Conservation (phyloP, 108 stramenopile species). For the Seminavis robusta region DNA sequence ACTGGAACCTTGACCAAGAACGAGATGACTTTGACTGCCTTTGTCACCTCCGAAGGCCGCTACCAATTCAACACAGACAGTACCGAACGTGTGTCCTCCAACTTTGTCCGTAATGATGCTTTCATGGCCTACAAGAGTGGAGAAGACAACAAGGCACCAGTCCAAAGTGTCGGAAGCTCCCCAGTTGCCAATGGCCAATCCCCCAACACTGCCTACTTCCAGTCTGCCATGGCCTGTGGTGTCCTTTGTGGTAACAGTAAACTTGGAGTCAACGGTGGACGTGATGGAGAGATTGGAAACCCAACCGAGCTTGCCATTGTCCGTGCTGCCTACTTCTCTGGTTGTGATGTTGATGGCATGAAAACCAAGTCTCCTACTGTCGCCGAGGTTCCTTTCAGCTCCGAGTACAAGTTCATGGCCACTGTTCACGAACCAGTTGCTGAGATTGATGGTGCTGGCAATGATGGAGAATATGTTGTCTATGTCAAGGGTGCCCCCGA, state of each 20-base stretch:
- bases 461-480: constrained; percentile 49
- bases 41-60: constrained; percentile 68
- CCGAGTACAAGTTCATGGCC: constrained; percentile 75
- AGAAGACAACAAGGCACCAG: constrained; percentile 16
- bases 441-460: constrained; percentile 40
- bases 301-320: constrained; percentile 84
- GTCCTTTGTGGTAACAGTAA: constrained; percentile 75
- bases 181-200: constrained; percentile 62
- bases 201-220: constrained; percentile 45
- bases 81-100: constrained; percentile 31
- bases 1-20: constrained; percentile 98
- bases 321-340: constrained; percentile 73
- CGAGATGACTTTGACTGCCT: constrained; percentile 82
- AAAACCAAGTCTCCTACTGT: constrained; percentile 58
- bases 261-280: constrained; percentile 66
- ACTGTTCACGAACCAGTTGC: constrained; percentile 47
- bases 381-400: constrained; percentile 79
- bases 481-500: constrained; percentile 97
- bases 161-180: constrained; percentile 3
- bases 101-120: constrained; percentile 62
- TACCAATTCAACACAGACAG: constrained; percentile 63
- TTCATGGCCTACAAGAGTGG: constrained; percentile 33
- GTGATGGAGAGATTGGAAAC: constrained; percentile 84
- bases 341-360: constrained; percentile 57
- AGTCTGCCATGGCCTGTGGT: constrained; percentile 63